These are phyloP conservation scores for Ceratocystis ficicola DNA, from an alignment of 2,329 filamentous ascomycete species.

Conservation along the genomic window DNA sequence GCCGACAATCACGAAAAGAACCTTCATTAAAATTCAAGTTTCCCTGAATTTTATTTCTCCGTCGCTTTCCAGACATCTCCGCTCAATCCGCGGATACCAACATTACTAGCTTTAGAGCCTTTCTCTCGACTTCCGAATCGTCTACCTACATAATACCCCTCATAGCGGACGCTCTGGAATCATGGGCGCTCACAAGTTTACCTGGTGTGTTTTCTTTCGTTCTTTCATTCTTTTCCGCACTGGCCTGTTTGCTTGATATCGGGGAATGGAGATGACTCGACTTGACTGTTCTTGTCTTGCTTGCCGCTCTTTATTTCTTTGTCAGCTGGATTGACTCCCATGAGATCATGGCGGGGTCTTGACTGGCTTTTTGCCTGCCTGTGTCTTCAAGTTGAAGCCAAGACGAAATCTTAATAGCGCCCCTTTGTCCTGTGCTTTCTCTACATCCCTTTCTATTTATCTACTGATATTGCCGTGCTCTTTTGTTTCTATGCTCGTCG, in stretches of 20 bases:
- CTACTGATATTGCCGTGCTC: background rate
- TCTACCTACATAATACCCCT: background rate
- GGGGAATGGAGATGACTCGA: background rate
- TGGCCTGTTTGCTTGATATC: background rate
- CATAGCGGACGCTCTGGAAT: slow-evolving; percentile 18
- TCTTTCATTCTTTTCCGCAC: background rate
- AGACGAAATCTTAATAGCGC: background rate
- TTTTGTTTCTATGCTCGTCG: background rate
- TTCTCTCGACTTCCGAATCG: slow-evolving; percentile 5
- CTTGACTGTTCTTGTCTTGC: background rate
- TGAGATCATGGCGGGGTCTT: slow-evolving; percentile 7
- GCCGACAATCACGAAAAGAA: background rate
- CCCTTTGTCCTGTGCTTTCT: background rate
- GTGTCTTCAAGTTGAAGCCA: background rate
- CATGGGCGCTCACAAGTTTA: slow-evolving; percentile 22
- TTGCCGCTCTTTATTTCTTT: background rate
- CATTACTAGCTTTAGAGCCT: background rate
- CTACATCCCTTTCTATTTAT: background rate
- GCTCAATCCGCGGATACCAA: background rate
- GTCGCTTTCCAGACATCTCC: background rate
- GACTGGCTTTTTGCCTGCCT: background rate
- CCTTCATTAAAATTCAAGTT: background rate
- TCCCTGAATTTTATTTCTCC: background rate
- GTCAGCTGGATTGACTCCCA: slow-evolving; percentile 3
- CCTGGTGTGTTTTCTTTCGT: slow-evolving; percentile 17